phyloP scores from a whole-genome alignment of 345 rosid genomes.

The Bruguiera sexangula region DNA sequence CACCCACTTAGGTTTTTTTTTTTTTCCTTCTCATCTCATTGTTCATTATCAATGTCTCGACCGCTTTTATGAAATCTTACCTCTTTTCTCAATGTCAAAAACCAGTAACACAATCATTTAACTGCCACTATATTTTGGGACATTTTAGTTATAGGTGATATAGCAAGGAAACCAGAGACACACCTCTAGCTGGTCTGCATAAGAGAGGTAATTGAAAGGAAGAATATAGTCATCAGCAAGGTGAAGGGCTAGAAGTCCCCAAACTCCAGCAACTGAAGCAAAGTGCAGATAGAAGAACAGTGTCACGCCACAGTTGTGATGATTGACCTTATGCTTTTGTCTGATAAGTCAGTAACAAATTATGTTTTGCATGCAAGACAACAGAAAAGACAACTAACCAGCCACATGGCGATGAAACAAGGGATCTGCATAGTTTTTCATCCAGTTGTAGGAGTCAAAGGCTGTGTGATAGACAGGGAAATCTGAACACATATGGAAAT shows the following conservation, averaged over 20 bases:
- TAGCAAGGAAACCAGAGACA: constrained; percentile 8
- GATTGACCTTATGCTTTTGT: neutral
- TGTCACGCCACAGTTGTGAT: constrained; percentile 1
- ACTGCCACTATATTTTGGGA: neutral
- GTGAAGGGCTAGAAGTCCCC: constrained; percentile 81
- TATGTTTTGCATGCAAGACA: neutral
- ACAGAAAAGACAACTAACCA: constrained; percentile 42
- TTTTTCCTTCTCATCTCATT: too few species aligned
- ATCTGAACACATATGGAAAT: constrained; percentile 39
- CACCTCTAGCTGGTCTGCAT: constrained; percentile 62
- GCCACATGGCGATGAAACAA: constrained; percentile 83
- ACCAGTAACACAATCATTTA: neutral
- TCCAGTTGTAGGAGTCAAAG: constrained; percentile 82
- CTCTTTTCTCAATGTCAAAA: too few species aligned
- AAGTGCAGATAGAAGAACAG: constrained; percentile 8
- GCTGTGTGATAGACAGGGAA: constrained; percentile 95
- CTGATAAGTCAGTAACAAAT: constrained; percentile 1
- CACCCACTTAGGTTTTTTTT: too few species aligned
- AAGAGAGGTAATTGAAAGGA: constrained; percentile 70
- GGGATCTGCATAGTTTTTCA: constrained; percentile 69
- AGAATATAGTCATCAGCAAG: constrained; percentile 75
- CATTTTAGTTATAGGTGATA: neutral
- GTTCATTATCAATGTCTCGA: too few species aligned
- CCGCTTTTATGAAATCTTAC: too few species aligned
- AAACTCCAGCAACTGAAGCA: constrained; percentile 70